Conservation (phyloP, 2,329 filamentous ascomycete genomes). For the Stagonosporopsis rhizophila region DNA sequence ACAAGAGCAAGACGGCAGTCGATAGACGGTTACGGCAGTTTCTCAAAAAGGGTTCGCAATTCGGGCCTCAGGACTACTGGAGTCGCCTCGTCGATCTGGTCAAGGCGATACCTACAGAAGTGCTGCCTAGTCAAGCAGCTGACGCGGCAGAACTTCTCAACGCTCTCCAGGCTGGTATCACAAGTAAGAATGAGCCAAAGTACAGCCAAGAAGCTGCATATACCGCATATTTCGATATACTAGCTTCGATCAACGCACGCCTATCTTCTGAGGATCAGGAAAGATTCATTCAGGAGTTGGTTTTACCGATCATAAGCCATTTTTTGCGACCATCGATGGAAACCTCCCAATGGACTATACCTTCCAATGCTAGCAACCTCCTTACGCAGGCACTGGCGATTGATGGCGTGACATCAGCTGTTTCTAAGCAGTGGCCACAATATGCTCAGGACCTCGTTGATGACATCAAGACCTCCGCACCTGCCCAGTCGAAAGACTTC, state of each 20-base stretch:
- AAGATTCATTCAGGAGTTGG: conserved; percentile 55
- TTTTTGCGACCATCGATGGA: conserved; percentile 59
- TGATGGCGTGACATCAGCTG: conserved; percentile 55
- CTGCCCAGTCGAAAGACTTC: conserved; percentile 82
- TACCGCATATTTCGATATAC: conserved; percentile 74
- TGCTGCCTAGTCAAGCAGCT: conserved; percentile 62
- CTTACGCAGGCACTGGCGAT: conserved; percentile 53
- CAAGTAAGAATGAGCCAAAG: conserved; percentile 75
- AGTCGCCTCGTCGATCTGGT: conserved; percentile 69
- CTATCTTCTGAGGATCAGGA: conserved; percentile 54
- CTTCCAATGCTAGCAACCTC: conserved; percentile 49
- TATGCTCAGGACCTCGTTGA: conserved; percentile 69
- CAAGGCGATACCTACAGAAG: conserved; percentile 59
- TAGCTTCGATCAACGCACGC: conserved; percentile 55
- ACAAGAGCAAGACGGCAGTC: conserved; percentile 63
- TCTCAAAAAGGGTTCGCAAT: conserved; percentile 83
- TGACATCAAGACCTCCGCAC: conserved; percentile 75
- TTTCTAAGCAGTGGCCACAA: conserved; percentile 67
- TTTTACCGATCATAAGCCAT: conserved; percentile 62
- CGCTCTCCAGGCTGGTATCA: conserved; percentile 74
- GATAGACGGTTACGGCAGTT: conserved; percentile 71
- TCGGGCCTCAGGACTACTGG: conserved; percentile 78
- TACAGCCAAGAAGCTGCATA: conserved; percentile 74
- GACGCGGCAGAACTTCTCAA: conserved; percentile 68
- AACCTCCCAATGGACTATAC: conserved; percentile 59